Base-by-base conservation (phyloP, 176 grass and related monocot species). In the Themeda triandra region DNA sequence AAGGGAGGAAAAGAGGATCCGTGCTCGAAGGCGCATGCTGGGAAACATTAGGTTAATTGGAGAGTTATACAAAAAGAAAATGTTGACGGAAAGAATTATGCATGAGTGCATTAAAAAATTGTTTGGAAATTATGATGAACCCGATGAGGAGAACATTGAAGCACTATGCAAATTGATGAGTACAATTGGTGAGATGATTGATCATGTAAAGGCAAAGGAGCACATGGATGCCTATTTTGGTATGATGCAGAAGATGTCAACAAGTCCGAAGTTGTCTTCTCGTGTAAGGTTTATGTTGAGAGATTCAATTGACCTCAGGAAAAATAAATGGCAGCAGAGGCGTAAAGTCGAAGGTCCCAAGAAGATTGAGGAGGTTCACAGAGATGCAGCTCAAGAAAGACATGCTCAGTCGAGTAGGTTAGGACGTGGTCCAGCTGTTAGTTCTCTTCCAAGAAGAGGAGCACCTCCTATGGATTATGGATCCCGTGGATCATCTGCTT, bases 21-120 rank as follows among this genome's bases (percentile, higher is more conserved):
- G 87, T 48, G 90, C 87, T 73, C 87, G 91, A 37, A 95, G 92
- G 66, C 90, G 92, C 37, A 98, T 98, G 95, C 83, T 98, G 51
- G 95, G 95, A 53, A 98, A 98, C 76, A 98, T 98, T 92, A 86
- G 92, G 66, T 87, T 98, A 75, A 98, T 98, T 76, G 95, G 95
- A 36, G 95, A 98, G 84, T 83, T 98, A 63, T 98, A 95, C 77
- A 98, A 98, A 86, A 98, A 98, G 79, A 90, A 41, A 73, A 98
- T 98, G 95, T 72, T 98, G 70, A 98, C 95, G 0, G 95, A 98
- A 88, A 83, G 91, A 15, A 98, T 98, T 42, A 98, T 98, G 95
- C 95, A 98, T 82, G 95, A 98, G 42, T 98, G 95, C 82, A 98
- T 98, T 64, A 95, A 90, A 42, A 98, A 98, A 40, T 73, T 98